phyloP scores from a whole-genome alignment of 2,329 filamentous ascomycete species.

The Aspergillus awamori region DNA sequence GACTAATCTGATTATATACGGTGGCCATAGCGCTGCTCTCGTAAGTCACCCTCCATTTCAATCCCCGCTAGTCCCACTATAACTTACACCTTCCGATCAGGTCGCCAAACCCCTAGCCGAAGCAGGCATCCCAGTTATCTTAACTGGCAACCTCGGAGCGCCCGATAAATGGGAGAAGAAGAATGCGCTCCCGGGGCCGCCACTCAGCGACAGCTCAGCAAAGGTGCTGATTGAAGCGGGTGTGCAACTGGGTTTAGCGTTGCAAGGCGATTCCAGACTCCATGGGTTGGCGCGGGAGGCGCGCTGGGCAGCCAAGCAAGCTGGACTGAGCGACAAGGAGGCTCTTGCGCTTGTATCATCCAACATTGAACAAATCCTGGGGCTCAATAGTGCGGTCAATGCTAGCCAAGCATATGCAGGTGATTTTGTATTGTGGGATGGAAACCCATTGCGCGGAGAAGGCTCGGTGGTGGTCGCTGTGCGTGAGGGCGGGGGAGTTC shows the following conservation, averaged over 20 bases:
- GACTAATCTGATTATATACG: slow-evolving; percentile 1
- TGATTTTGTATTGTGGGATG: slow-evolving; percentile 18
- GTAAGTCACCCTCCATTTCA: not conserved
- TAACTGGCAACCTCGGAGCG: slow-evolving; percentile 43
- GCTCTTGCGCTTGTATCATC: slow-evolving; percentile 11
- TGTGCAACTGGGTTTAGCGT: slow-evolving; percentile 37
- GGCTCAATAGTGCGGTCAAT: not conserved
- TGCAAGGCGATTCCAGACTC: slow-evolving; percentile 28
- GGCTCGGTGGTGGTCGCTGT: slow-evolving; percentile 12
- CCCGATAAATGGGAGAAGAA: slow-evolving; percentile 41
- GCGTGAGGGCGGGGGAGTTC: not conserved
- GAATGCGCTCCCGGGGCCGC: slow-evolving; percentile 47
- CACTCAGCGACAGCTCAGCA: slow-evolving; percentile 40
- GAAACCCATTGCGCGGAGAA: slow-evolving; percentile 15
- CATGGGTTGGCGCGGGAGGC: slow-evolving; percentile 14
- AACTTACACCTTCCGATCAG: not conserved
- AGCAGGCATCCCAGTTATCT: slow-evolving; percentile 48
- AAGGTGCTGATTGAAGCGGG: slow-evolving; percentile 2
- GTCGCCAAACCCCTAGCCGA: slow-evolving; percentile 47
- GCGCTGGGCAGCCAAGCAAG: slow-evolving; percentile 11
- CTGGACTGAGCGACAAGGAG: slow-evolving; percentile 6
- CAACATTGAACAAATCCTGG: slow-evolving; percentile 8
- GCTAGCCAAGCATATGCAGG: not conserved
- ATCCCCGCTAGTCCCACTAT: not conserved
- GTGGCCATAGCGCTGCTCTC: not conserved